Percentiles rank a stretch among this genome's conserved stretches.
Evolutionary conservation across 2,329 filamentous ascomycete genomes (phyloP).

Genomic region (Cercospora sp.): DNA sequence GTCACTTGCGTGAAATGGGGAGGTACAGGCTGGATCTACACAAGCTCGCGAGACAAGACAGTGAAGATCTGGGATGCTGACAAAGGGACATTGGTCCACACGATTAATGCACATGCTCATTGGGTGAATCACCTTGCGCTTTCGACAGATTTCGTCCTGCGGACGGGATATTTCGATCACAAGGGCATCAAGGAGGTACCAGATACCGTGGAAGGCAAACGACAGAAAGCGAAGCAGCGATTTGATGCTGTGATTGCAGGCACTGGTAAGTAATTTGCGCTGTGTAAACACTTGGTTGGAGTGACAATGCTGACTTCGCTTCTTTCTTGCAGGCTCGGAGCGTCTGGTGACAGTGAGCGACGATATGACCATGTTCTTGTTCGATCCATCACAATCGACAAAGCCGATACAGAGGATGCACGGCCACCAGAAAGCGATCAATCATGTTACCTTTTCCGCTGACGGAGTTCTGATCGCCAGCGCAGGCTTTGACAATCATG

Average conservation of each 20-base stretch:
- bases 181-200: constrained; percentile 66
- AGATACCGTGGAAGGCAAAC: constrained; percentile 66
- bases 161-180: constrained; percentile 86
- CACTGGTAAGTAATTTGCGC: constrained; percentile 22
- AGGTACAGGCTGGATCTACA: constrained; percentile 81
- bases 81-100: constrained; percentile 77
- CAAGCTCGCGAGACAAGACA: constrained; percentile 85
- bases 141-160: constrained; percentile 85
- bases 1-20: constrained; percentile 95
- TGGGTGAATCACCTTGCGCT: constrained; percentile 95
- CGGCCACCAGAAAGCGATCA: constrained; percentile 97
- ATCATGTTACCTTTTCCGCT: constrained; percentile 91
- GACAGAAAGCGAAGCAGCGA: constrained; percentile 72
- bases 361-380: constrained; percentile 95
- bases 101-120: constrained; percentile 78
- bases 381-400: constrained; percentile 47
- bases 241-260: constrained; percentile 79
- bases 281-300: background rate
- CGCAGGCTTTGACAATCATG: constrained; percentile 89
- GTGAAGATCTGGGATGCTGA: constrained; percentile 85
- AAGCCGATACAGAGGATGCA: constrained; percentile 86
- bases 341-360: constrained; percentile 87
- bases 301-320: background rate
- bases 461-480: constrained; percentile 86
- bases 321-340: constrained; percentile 63